A percentile compares a stretch with the other conserved stretches of the same genome.
Conservation (phyloP, 1,139 yeast genomes). For the Kodamaea sp. region DNA sequence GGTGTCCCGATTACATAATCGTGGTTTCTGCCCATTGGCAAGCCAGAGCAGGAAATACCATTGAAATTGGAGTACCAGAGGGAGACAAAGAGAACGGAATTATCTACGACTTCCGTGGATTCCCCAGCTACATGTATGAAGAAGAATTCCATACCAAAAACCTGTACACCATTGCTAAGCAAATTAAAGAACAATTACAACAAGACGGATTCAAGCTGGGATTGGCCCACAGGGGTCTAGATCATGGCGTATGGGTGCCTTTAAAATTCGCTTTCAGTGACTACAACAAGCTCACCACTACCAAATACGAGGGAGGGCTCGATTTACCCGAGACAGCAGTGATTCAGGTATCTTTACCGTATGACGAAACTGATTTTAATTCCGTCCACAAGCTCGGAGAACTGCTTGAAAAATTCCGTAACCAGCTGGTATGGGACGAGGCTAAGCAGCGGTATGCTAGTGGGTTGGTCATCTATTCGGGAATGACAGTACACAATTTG, state of each 20-base stretch:
- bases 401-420: conserved; percentile 51
- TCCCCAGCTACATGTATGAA: conserved; percentile 62
- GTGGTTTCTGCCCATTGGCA: conserved; percentile 83
- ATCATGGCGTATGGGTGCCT: conserved; percentile 86
- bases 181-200: conserved; percentile 43
- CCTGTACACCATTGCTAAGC: conserved; percentile 42
- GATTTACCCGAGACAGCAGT: conserved; percentile 49
- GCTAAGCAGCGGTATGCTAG: conserved; percentile 28
- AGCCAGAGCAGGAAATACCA: conserved; percentile 36
- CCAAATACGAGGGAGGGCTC: conserved; percentile 33
- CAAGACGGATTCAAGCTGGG: conserved; percentile 46
- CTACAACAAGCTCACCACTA: conserved; percentile 17
- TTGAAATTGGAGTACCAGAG: conserved; percentile 47
- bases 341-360: conserved; percentile 65
- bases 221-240: conserved; percentile 60
- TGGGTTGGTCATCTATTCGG: conserved; percentile 62
- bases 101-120: conserved; percentile 74
- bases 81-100: conserved; percentile 37
- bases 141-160: conserved; percentile 59
- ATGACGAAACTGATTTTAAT: conserved; percentile 45
- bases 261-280: conserved; percentile 68
- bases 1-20: conserved; percentile 65
- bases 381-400: conserved; percentile 58
- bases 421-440: conserved; percentile 39
- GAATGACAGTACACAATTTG: conserved; percentile 79